These are phyloP conservation scores for Hibiscus trionum DNA, from an alignment of 345 rosid genomes.

Conservation along the genomic window DNA sequence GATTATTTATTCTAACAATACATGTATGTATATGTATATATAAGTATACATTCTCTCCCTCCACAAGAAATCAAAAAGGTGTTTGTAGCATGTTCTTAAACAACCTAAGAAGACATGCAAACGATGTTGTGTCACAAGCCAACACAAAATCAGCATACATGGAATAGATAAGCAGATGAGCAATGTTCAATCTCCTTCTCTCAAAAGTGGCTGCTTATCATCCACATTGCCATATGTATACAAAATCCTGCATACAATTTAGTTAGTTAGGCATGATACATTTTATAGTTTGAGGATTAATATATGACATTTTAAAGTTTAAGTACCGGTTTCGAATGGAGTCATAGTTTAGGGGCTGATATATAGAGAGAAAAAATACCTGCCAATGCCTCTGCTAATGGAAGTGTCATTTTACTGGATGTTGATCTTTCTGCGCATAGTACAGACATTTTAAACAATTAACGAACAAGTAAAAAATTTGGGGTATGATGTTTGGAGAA, in stretches of 20 bases:
- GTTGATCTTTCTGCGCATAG: constrained; percentile 20
- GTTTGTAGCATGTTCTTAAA: neutral
- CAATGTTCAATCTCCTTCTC: neutral
- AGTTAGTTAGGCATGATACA: neutral
- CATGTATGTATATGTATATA: neutral
- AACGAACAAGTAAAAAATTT: too few species aligned
- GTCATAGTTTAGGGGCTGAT: too few species aligned
- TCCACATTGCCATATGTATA: neutral
- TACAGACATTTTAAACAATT: too few species aligned
- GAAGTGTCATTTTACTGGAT: constrained; percentile 7
- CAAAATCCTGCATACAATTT: constrained; percentile 12
- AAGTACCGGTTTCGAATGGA: too few species aligned
- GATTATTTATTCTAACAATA: too few species aligned
- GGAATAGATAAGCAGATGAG: neutral
- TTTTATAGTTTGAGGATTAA: too few species aligned
- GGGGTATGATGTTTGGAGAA: too few species aligned
- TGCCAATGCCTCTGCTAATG: constrained; percentile 11
- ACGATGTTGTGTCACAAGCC: neutral
- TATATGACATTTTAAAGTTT: too few species aligned
- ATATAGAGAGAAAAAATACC: neutral
- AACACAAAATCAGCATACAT: neutral
- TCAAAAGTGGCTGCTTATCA: neutral
- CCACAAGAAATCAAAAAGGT: neutral
- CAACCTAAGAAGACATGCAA: neutral
- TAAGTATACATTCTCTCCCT: neutral